Conservation (phyloP, 495 filamentous ascomycete genomes). For the Penicillium verhagenii region DNA sequence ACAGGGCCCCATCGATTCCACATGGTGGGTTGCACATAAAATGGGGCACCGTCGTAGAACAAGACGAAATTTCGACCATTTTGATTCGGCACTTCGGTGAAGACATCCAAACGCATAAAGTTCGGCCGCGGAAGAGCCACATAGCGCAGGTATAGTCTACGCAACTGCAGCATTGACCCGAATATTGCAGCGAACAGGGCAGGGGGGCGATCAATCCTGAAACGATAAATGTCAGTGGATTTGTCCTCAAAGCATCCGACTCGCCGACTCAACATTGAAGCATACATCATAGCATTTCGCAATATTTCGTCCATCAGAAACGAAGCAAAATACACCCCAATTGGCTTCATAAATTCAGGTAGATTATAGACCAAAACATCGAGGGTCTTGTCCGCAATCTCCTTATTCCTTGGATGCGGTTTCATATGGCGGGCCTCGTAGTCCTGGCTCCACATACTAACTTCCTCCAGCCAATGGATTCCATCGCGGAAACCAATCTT, state of each 20-base stretch:
- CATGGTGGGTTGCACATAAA: conserved; percentile 57
- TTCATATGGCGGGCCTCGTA: conserved; percentile 60
- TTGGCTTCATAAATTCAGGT: conserved; percentile 46
- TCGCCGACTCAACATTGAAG: too few relatives aligned
- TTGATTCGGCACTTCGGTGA: conserved; percentile 45
- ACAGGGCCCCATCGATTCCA: conserved; percentile 56
- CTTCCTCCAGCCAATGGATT: conserved; percentile 59
- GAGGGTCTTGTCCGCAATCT: conserved; percentile 55
- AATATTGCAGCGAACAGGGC: conserved; percentile 36
- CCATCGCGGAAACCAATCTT: conserved; percentile 53
- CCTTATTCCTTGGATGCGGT: conserved; percentile 50
- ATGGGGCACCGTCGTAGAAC: conserved; percentile 49
- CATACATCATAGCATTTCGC: conserved; percentile 60
- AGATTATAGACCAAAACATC: conserved; percentile 56
- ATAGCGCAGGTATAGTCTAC: conserved; percentile 52
- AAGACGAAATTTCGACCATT: conserved; percentile 51
- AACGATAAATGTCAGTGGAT: background rate
- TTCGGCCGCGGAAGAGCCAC: conserved; percentile 53
- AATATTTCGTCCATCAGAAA: conserved; percentile 61
- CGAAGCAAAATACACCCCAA: conserved; percentile 47
- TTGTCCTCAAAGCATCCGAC: too few relatives aligned
- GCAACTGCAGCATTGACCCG: conserved; percentile 37
- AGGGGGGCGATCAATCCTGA: conserved; percentile 45
- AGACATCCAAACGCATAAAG: conserved; percentile 43
- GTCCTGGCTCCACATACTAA: conserved; percentile 50